phyloP scores from a whole-genome alignment of 805 yeast species.

The Saccharomycopsis oosterbeekiorum region DNA sequence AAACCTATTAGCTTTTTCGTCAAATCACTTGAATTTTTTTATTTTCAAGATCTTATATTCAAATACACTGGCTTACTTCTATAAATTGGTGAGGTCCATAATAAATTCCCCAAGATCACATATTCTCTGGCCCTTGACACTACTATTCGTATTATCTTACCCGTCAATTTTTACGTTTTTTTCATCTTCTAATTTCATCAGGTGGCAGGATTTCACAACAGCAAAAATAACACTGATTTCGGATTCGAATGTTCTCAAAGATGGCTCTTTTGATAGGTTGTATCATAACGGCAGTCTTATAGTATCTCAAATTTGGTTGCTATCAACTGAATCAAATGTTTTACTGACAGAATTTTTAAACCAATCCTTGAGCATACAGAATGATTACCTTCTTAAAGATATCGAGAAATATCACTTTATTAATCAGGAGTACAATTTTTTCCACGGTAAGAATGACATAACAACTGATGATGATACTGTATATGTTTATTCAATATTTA shows the following conservation, averaged over 20 bases:
- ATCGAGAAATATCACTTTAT: constrained; percentile 1
- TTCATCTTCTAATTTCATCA: background rate
- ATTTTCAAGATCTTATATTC: background rate
- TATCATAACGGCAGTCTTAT: background rate
- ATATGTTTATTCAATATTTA: constrained; percentile 28
- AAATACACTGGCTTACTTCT: background rate
- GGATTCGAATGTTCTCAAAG: background rate
- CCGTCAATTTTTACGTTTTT: constrained; percentile 30
- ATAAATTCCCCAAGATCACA: constrained; percentile 31
- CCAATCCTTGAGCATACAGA: constrained; percentile 29
- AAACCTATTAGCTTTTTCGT: background rate
- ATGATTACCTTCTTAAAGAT: constrained; percentile 20
- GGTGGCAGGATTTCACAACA: background rate
- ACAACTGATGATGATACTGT: background rate
- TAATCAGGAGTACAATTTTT: background rate
- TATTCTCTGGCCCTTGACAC: constrained; percentile 40
- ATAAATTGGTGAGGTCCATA: constrained; percentile 23
- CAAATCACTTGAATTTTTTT: background rate
- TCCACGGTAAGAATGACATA: background rate
- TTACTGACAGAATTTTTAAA: constrained; percentile 23
- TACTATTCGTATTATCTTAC: constrained; percentile 39
- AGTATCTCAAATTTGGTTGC: background rate
- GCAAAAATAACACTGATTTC: background rate
- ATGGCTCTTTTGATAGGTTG: too few species aligned
- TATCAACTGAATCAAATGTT: background rate